Evolutionary conservation across 2,329 filamentous ascomycete species (phyloP), one percentile per base, ranked within the genome.

Genomic region (Penicillium hordei): DNA sequence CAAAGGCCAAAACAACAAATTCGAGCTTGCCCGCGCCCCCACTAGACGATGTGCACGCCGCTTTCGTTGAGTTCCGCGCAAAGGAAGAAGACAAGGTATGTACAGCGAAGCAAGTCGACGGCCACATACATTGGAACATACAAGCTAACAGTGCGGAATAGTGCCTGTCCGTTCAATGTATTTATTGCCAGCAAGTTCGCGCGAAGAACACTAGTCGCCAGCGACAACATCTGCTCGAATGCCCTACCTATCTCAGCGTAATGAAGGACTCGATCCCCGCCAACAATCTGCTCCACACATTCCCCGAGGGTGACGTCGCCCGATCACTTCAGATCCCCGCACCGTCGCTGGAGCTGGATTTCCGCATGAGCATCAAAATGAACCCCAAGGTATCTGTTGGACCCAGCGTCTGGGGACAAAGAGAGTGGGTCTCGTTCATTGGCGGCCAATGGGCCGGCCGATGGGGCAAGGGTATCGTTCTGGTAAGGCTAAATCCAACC

Each of bases 251-350:
- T 59, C 75, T 80, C 21, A 80, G 78, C 63, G 79, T 80, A 38
- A 81, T 81, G 78, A 81, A 81, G 62, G 79, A 81, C 57, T 78
- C 78, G 1, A 81, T 81, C 43, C 79, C 79, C 31, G 79, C 79
- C 51, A 81, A 81, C 61, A 80, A 80, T 59, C 71, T 81, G 45
- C 75, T 81, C 33, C 78, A 81, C 65, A 78, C 78, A 40, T 81
- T 81, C 64, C 79, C 79, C 31, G 78, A 80, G 65, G 77, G 77
- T 46, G 78, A 81, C 67, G 70, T 79, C 51, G 78, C 78, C 23
- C 78, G 78, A 19, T 79, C 77, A 10, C 65, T 80, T 45, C 76
- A 78, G 61, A 72, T 81, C 29, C 80, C 80, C 9, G 72, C 75
- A 7, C 80, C 80, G 0, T 71, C 72, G 5, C 74, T 82, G 31